Evolutionary conservation across 192 early-diverging fungal species (phyloP), one percentile per base, ranked within the genome.

Genomic region (Coemansia sp.): DNA sequence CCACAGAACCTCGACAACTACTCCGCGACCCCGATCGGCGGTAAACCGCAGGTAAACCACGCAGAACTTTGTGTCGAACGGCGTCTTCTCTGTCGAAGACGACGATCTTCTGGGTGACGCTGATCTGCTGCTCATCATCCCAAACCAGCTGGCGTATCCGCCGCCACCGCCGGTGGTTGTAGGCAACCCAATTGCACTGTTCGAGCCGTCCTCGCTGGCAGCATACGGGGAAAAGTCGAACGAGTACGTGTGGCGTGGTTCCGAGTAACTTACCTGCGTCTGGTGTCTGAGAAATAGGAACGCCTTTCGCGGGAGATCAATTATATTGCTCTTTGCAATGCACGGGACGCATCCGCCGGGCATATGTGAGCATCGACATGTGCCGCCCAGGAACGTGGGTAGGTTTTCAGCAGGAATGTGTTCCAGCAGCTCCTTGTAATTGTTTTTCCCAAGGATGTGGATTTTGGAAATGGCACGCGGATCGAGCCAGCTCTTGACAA

Each of bases 401-500:
- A 93, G 66, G 47, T 88, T 92, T 52, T 91, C 85, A 5, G 85
- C 77, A 11, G 84, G 73, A 12, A 93, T 87, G 68, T 91, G 84
- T 11, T 88, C 69, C 41, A 91, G 71, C 59, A 93, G 75, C 11
- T 78, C 61, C 13, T 75, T 55, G 41, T 88, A 67, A 61, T 85
- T 88, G 60, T 89, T 87, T 48, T 78, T 84, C 47, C 87, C 87
- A 10, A 90, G 69, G 43, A 92, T 91, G 26, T 67, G 71, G 49
- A 85, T 67, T 67, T 82, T 74, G 54, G 68, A 65, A 61, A 86
- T 80, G 56, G 88, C 87, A 22, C 91, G 88, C 49, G 91, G 91
- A 62, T 93, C 92, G 55, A 93, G 78, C 87, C 90, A 92, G 59
- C 78, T 86, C 66, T 88, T 91, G 56, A 91, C 87, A 55, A 92